Percentiles rank a stretch among this genome's conserved stretches.
These are phyloP conservation scores for Penstemon barbatus DNA, from an alignment of 257 asterid species.

Conservation along the genomic window DNA sequence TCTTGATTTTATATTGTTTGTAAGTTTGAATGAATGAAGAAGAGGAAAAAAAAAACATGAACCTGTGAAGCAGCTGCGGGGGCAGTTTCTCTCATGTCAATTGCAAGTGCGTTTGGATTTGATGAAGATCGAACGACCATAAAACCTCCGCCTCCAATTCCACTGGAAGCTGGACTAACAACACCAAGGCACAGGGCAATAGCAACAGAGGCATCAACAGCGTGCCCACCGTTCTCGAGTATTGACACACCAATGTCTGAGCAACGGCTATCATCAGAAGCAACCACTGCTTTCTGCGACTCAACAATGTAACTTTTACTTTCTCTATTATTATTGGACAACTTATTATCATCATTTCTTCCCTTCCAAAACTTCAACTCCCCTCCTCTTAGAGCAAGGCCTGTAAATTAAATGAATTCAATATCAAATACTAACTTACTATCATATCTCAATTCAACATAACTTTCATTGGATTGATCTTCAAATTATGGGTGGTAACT, in stretches of 20 bases:
- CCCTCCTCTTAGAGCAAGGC: conserved; percentile 27
- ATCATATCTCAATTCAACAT: no score
- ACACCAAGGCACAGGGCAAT: conserved; percentile 83
- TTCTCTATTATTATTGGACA: conserved; percentile 1
- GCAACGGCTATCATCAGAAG: conserved; percentile 88
- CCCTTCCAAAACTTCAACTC: conserved; percentile 19
- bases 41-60: neutral
- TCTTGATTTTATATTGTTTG: neutral
- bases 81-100: conserved; percentile 94
- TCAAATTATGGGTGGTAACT: no score
- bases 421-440: no score
- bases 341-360: conserved; percentile 23
- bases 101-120: conserved; percentile 44
- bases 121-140: conserved; percentile 74
- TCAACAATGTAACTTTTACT: conserved; percentile 42
- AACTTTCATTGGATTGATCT: no score
- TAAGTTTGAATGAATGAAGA: neutral
- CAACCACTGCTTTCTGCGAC: conserved; percentile 67
- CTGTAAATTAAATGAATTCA: conserved; percentile 15
- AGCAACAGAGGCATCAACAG: conserved; percentile 89
- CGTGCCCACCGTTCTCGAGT: conserved; percentile 74
- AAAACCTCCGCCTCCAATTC: conserved; percentile 87
- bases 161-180: conserved; percentile 69
- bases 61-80: conserved; percentile 83
- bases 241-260: conserved; percentile 65